These are phyloP conservation scores for Pyrus hybrid DNA, from an alignment of 331 rosid species.

Conservation along the genomic window DNA sequence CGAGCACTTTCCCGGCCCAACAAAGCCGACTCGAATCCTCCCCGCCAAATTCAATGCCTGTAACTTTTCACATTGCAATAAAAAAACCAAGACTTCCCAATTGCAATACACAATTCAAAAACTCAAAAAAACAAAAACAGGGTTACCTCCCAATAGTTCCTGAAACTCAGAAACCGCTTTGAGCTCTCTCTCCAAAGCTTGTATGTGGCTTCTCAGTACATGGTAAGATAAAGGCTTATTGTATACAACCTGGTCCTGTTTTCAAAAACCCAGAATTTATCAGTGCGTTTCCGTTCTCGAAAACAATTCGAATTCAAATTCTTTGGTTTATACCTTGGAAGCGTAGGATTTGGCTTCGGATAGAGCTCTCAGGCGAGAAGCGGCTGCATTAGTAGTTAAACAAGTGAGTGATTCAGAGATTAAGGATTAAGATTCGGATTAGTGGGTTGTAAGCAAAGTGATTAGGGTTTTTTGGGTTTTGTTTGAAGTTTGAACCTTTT, in stretches of 20 bases:
- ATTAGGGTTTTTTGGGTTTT: not conserved
- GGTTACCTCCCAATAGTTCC: slow-evolving; percentile 6
- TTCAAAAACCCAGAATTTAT: not conserved
- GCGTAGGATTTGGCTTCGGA: slow-evolving; percentile 19
- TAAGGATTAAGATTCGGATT: not conserved
- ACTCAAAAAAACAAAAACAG: not conserved
- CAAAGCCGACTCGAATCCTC: slow-evolving; percentile 8
- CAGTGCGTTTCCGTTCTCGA: not conserved
- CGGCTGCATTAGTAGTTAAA: not conserved
- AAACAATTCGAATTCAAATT: not conserved
- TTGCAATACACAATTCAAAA: not conserved
- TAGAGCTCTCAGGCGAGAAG: slow-evolving; percentile 16
- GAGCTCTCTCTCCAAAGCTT: slow-evolving; percentile 8
- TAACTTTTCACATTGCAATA: not conserved
- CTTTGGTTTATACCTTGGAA: slow-evolving; percentile 4
- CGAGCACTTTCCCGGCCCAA: slow-evolving; percentile 15
- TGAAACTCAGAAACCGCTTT: slow-evolving; percentile 1
- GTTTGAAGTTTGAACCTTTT: slow-evolving; percentile 3
- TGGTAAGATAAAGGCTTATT: slow-evolving; percentile 9
- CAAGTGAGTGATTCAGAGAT: not conserved
- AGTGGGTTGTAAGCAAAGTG: not conserved
- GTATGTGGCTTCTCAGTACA: slow-evolving; percentile 8
- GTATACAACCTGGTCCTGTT: slow-evolving; percentile 16
- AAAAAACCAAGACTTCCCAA: not conserved
- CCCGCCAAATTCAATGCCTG: not conserved